Conservation (phyloP, 1,284 basidiomycete species). For the Ustilago vetiveriae region DNA sequence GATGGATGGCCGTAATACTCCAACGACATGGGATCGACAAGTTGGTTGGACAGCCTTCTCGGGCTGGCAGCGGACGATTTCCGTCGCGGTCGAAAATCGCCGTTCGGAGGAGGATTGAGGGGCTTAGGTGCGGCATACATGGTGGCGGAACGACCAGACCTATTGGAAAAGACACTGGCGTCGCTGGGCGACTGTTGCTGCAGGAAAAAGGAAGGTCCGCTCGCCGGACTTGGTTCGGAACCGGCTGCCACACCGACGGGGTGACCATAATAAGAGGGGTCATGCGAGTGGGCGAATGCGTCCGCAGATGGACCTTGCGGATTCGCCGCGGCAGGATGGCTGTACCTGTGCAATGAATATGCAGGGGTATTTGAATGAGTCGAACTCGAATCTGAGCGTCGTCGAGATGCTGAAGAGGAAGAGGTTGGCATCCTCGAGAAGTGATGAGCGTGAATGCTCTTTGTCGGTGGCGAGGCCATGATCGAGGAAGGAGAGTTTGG, state of each 20-base stretch:
- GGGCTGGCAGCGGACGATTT: constrained; percentile 13
- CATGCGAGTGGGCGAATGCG: constrained; percentile 25
- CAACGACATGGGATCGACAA: constrained; percentile 44
- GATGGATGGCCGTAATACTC: constrained; percentile 48
- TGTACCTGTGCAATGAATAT: constrained; percentile 9
- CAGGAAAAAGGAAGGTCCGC: constrained; percentile 24
- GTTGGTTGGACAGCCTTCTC: constrained; percentile 11
- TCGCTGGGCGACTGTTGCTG: constrained; percentile 45
- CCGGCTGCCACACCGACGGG: constrained; percentile 3
- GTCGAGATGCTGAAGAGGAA: constrained; percentile 17
- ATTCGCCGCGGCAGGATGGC: constrained; percentile 10
- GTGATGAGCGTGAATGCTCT: constrained; percentile 1
- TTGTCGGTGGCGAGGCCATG: constrained; percentile 24
- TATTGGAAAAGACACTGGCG: constrained; percentile 24
- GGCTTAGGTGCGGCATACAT: constrained; percentile 25
- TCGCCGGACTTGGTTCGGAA: constrained; percentile 5
- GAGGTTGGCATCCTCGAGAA: constrained; percentile 20
- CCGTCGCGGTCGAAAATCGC: constrained; percentile 19
- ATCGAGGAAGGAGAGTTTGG: constrained; percentile 5
- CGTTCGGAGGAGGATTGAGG: constrained; percentile 6
- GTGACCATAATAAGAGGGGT: constrained; percentile 36
- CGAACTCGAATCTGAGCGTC: constrained; percentile 26
- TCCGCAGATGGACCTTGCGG: constrained; percentile 6
- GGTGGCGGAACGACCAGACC: constrained; percentile 29
- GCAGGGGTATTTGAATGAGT: constrained; percentile 13